Evolutionary conservation across 164 flowering plant genomes (phyloP).

Genomic region (Dillenia turbinata): DNA sequence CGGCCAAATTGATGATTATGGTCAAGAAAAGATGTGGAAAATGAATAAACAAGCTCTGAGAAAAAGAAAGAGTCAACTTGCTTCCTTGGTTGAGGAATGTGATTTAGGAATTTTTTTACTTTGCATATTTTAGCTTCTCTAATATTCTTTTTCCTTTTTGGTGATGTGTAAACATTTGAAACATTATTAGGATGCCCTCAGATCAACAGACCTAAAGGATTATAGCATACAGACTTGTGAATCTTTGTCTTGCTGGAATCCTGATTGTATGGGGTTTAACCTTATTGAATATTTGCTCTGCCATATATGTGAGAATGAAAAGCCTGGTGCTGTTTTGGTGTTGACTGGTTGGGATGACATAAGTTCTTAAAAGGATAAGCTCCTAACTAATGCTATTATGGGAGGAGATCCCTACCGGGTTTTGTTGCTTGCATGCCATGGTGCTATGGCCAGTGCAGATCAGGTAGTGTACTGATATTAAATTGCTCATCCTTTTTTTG

Average conservation of each 20-base stretch:
- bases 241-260: conserved; percentile 91
- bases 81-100: conserved; percentile 80
- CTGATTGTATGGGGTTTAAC: conserved; percentile 87
- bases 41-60: conserved; percentile 73
- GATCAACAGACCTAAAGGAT: conserved; percentile 56
- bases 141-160: neutral
- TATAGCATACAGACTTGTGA: conserved; percentile 56
- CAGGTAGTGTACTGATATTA: conserved; percentile 48
- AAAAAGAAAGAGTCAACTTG: conserved; percentile 91
- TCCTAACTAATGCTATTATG: conserved; percentile 60
- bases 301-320: conserved; percentile 72
- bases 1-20: conserved; percentile 96
- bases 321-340: conserved; percentile 86
- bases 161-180: conserved; percentile 1
- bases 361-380: conserved; percentile 80
- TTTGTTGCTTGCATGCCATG: conserved; percentile 87
- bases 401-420: conserved; percentile 88
- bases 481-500: neutral
- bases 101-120: conserved; percentile 1
- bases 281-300: conserved; percentile 76
- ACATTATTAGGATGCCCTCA: conserved; percentile 67
- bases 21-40: conserved; percentile 85
- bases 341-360: conserved; percentile 99
- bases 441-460: conserved; percentile 96
- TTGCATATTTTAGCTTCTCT: conserved; percentile 1